phyloP scores from a whole-genome alignment of 2,329 filamentous ascomycete species.

The Trichoderma aggressivum region DNA sequence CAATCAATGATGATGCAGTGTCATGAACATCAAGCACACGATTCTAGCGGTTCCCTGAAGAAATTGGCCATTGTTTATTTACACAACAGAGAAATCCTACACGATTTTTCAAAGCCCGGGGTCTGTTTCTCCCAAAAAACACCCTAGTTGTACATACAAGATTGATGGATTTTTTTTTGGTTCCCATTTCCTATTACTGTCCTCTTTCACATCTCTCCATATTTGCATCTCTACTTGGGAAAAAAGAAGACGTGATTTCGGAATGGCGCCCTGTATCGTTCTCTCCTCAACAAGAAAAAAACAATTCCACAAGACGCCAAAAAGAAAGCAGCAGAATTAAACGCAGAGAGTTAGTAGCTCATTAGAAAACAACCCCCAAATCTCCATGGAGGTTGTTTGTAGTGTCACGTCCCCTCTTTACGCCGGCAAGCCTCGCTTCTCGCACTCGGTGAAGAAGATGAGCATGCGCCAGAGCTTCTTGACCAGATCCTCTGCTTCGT shows the following conservation, averaged over 20 bases:
- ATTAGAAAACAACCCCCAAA: not conserved
- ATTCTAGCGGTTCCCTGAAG: not conserved
- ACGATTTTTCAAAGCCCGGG: not conserved
- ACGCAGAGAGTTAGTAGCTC: not conserved
- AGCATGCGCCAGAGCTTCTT: conserved; percentile 99
- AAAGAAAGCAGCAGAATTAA: not conserved
- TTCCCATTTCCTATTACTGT: not conserved
- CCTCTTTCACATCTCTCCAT: not conserved
- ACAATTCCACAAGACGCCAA: not conserved
- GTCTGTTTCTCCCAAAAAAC: not conserved
- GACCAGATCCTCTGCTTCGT: conserved; percentile 89
- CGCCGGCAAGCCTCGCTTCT: conserved; percentile 79
- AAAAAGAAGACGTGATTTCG: not conserved
- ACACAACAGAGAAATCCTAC: not conserved
- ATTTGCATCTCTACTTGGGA: not conserved
- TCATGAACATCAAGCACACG: not conserved
- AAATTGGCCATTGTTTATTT: not conserved
- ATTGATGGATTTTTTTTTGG: not conserved
- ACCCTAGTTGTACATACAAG: conserved; percentile 7
- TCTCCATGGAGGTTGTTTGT: too few species aligned
- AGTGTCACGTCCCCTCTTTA: too few species aligned
- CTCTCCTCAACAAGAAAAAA: not conserved
- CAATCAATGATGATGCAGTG: not conserved
- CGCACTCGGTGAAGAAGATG: conserved; percentile 94
- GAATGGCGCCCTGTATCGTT: not conserved